Percentiles rank a stretch among this genome's conserved stretches.
phyloP scores from a whole-genome alignment of 164 flowering plant genomes.

The Malania oleifera region DNA sequence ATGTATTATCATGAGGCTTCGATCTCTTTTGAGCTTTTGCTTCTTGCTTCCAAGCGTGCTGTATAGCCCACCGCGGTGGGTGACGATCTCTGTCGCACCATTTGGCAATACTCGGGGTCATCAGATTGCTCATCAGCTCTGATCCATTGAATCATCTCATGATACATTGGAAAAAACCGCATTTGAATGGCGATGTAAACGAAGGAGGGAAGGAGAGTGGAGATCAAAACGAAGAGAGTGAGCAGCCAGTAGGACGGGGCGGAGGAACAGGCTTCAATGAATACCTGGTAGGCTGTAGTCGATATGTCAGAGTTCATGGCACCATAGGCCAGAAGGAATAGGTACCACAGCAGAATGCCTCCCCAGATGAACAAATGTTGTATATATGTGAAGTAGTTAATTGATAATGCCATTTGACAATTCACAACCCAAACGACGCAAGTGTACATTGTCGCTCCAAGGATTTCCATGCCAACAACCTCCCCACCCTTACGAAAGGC shows the following conservation, averaged over 20 bases:
- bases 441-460: constrained; percentile 47
- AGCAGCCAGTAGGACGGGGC: constrained; percentile 44
- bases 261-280: constrained; percentile 50
- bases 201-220: constrained; percentile 42
- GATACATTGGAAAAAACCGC: constrained; percentile 43
- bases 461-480: constrained; percentile 37
- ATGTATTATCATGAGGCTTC: not conserved
- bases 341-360: constrained; percentile 37
- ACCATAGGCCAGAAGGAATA: constrained; percentile 48
- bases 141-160: constrained; percentile 45
- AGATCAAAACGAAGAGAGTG: constrained; percentile 28
- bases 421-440: constrained; percentile 55
- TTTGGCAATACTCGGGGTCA: constrained; percentile 42
- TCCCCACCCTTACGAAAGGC: constrained; percentile 46
- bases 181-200: constrained; percentile 31
- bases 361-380: constrained; percentile 59
- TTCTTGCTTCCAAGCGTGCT: constrained; percentile 35
- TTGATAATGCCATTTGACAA: constrained; percentile 49
- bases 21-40: not conserved
- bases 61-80: constrained; percentile 41
- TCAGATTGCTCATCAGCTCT: constrained; percentile 34
- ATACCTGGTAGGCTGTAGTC: constrained; percentile 48
- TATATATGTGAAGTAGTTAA: constrained; percentile 44
- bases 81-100: constrained; percentile 45
- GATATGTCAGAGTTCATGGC: constrained; percentile 39